A percentile compares a stretch with the other conserved stretches of the same genome.
Conservation (phyloP, 805 yeast genomes). For the Teunomyces stri region DNA sequence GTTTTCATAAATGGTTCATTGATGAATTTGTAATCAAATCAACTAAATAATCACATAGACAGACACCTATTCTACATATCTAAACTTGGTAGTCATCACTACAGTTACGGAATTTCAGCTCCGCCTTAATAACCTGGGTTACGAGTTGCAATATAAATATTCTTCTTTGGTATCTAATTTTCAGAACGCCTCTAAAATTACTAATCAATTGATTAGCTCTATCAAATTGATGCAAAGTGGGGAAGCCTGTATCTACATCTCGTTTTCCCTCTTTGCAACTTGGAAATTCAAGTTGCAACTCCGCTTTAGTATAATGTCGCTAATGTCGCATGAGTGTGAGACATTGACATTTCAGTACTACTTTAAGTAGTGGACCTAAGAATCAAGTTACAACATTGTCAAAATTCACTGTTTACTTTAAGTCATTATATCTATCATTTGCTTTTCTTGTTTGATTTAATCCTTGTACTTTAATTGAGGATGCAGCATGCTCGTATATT, state of each 20-base stretch:
- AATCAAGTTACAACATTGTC: no score
- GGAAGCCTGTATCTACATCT: not conserved
- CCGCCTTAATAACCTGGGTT: no score
- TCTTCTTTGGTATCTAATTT: no score
- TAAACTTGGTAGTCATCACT: no score
- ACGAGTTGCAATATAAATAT: no score
- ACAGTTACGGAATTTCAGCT: no score
- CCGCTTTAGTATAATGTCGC: not conserved
- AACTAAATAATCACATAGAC: not conserved
- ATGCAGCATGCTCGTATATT: slow-evolving; percentile 34
- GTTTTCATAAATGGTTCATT: slow-evolving; percentile 72
- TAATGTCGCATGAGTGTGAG: not conserved
- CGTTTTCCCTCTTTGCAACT: not conserved
- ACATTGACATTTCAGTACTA: not conserved
- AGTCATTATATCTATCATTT: no score
- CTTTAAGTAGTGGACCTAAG: no score
- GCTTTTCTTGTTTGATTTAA: no score
- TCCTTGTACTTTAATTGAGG: not conserved
- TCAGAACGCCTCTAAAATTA: no score
- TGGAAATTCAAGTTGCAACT: not conserved
- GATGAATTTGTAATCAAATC: slow-evolving; percentile 47
- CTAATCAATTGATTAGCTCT: no score
- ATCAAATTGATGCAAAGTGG: not conserved
- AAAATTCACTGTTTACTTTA: no score
- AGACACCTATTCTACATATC: not conserved